phyloP scores from a whole-genome alignment of 225 moss, liverwort and hornwort species.

The Lunularia cruciata region DNA sequence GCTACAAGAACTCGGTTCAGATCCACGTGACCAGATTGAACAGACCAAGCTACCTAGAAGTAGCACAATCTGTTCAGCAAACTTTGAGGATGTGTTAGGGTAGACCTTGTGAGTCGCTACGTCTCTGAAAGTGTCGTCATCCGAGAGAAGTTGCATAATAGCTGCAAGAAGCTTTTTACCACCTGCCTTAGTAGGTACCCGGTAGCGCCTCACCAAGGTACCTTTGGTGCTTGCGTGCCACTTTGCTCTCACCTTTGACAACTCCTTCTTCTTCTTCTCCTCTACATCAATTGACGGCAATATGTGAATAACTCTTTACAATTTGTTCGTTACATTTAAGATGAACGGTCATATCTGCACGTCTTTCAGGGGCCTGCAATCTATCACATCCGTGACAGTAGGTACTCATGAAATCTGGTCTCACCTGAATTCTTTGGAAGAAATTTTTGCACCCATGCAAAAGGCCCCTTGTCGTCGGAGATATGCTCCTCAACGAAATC shows the following conservation, averaged over 20 bases:
- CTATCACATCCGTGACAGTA: too few relatives aligned
- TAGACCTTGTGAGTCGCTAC: constrained; percentile 84
- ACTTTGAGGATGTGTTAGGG: too few relatives aligned
- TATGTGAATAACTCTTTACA: too few relatives aligned
- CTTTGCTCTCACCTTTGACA: constrained; percentile 67
- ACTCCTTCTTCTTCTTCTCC: constrained; percentile 72
- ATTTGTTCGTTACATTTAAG: too few relatives aligned
- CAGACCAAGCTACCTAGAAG: too few relatives aligned
- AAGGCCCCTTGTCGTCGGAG: constrained; percentile 21
- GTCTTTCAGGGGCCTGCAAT: too few relatives aligned
- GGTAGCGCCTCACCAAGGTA: constrained; percentile 77
- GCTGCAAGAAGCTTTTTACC: constrained; percentile 73
- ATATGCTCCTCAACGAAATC: background rate
- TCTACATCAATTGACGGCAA: constrained; percentile 40
- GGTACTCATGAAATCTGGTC: too few relatives aligned
- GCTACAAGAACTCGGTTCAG: too few relatives aligned
- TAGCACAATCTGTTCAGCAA: too few relatives aligned
- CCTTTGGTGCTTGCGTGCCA: constrained; percentile 95
- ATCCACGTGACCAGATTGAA: too few relatives aligned
- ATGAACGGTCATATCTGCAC: too few relatives aligned
- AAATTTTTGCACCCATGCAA: constrained; percentile 30
- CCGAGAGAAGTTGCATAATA: constrained; percentile 80
- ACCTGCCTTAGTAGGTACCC: constrained; percentile 77
- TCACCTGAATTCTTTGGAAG: constrained; percentile 36
- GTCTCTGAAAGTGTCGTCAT: constrained; percentile 91